A percentile compares a stretch with the other conserved stretches of the same genome.
Evolutionary conservation across 495 filamentous ascomycete species (phyloP).

Genomic region (Friedmanniomyces endolithicus): DNA sequence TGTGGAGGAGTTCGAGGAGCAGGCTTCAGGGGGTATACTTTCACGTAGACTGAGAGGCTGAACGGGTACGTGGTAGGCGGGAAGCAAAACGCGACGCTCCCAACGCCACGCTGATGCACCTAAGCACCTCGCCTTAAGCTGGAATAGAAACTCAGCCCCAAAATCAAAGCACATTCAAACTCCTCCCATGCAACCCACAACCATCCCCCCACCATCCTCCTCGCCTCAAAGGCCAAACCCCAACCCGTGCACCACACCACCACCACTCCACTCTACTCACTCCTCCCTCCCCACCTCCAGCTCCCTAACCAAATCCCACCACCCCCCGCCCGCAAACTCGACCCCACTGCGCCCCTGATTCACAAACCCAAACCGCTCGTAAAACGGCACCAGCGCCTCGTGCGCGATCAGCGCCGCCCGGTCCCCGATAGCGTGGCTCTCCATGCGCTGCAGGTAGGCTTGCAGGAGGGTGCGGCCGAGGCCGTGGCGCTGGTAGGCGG

Average conservation of each 20-base stretch:
- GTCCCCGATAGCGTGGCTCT: conserved; percentile 53
- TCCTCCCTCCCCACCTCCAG: not conserved
- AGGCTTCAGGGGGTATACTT: no score
- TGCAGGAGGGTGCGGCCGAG: conserved; percentile 66
- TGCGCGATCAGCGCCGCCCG: conserved; percentile 68
- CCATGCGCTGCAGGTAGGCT: conserved; percentile 60
- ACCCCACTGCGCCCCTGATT: conserved; percentile 52
- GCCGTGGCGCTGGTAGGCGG: conserved; percentile 58
- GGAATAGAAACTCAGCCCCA: no score
- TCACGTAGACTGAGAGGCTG: no score
- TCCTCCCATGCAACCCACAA: no score
- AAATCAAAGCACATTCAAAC: no score
- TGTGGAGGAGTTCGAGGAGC: not conserved
- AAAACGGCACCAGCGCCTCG: conserved; percentile 58
- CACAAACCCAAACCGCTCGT: conserved; percentile 62
- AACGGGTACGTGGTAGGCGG: no score
- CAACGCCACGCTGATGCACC: no score
- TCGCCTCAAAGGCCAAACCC: no score
- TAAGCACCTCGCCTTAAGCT: no score
- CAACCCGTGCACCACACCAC: not conserved
- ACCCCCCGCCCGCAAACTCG: conserved; percentile 64
- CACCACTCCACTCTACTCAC: not conserved
- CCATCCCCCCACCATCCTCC: no score
- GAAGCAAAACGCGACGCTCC: no score
- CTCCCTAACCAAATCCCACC: conserved; percentile 54